Conservation (phyloP, 2,329 filamentous ascomycete species). For the Penicillium sp. region DNA sequence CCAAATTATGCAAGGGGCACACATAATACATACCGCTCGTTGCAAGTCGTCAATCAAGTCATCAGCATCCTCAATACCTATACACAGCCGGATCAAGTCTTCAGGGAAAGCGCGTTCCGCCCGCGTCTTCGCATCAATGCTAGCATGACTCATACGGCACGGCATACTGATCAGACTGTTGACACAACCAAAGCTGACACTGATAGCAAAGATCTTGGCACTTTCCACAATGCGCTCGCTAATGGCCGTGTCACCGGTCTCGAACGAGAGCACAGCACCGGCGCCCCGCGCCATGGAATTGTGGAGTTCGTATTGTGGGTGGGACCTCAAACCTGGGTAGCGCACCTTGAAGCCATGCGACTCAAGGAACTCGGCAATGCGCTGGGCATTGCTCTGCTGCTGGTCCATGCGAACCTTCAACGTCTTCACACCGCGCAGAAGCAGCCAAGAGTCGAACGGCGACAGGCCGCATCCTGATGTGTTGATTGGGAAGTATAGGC, state of each 20-base stretch:
- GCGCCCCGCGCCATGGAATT: constrained; percentile 93
- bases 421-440: constrained; percentile 95
- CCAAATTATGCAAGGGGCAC: not conserved
- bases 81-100: constrained; percentile 91
- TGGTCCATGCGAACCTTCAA: constrained; percentile 98
- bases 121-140: constrained; percentile 92
- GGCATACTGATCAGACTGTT: constrained; percentile 99
- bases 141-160: constrained; percentile 98
- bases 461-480: constrained; percentile 89
- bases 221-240: constrained; percentile 94
- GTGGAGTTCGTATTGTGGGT: constrained; percentile 94
- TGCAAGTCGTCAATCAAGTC: constrained; percentile 92
- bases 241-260: constrained; percentile 80
- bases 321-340: constrained; percentile 89
- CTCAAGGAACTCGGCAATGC: constrained; percentile 90
- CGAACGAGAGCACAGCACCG: constrained; percentile 91
- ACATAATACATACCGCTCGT: constrained; percentile 68
- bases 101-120: constrained; percentile 89
- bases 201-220: constrained; percentile 88
- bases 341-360: constrained; percentile 88
- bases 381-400: constrained; percentile 88
- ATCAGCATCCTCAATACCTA: constrained; percentile 89
- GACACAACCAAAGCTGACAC: constrained; percentile 95
- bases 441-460: constrained; percentile 92
- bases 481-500: constrained; percentile 96